Conservation (phyloP, 176 grass and related monocot species). For the Paspalum vaginatum region DNA sequence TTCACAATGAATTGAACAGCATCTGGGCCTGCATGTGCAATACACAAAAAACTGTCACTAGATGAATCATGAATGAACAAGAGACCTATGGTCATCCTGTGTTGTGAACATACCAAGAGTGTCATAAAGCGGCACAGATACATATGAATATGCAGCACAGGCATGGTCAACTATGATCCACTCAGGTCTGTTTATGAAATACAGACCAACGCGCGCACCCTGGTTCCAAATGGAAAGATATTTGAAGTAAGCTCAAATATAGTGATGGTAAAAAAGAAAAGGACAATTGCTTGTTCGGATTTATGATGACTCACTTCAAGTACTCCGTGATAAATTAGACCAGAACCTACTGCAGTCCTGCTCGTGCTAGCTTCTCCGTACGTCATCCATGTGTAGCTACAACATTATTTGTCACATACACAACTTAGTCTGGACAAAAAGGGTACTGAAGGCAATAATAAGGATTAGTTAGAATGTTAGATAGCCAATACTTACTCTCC, state of each 20-base stretch:
- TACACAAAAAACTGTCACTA: constrained; percentile 14
- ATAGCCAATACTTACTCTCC: constrained; percentile 77
- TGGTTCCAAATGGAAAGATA: constrained; percentile 47
- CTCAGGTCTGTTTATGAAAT: constrained; percentile 96
- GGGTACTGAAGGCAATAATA: constrained; percentile 6
- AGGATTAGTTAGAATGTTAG: not conserved
- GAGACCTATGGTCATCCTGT: not conserved
- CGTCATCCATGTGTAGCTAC: constrained; percentile 97
- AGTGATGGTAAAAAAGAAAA: constrained; percentile 28
- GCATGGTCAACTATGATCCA: constrained; percentile 96
- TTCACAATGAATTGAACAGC: constrained; percentile 96
- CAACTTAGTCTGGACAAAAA: not conserved
- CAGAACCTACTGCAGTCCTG: constrained; percentile 80
- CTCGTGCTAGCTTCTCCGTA: constrained; percentile 84
- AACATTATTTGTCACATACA: constrained; percentile 19
- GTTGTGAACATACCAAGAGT: constrained; percentile 70
- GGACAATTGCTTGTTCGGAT: not conserved
- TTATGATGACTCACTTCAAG: constrained; percentile 55
- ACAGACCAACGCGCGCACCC: constrained; percentile 88
- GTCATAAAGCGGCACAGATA: constrained; percentile 94
- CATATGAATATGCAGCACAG: constrained; percentile 88
- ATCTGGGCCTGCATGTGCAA: constrained; percentile 79
- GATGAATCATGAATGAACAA: constrained; percentile 30
- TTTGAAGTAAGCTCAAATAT: not conserved
- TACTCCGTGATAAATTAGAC: constrained; percentile 77